A percentile compares a stretch with the other conserved stretches of the same genome.
These are phyloP conservation scores for Furcasterigmium furcatum DNA, from an alignment of 2,329 filamentous ascomycete genomes.

Conservation along the genomic window DNA sequence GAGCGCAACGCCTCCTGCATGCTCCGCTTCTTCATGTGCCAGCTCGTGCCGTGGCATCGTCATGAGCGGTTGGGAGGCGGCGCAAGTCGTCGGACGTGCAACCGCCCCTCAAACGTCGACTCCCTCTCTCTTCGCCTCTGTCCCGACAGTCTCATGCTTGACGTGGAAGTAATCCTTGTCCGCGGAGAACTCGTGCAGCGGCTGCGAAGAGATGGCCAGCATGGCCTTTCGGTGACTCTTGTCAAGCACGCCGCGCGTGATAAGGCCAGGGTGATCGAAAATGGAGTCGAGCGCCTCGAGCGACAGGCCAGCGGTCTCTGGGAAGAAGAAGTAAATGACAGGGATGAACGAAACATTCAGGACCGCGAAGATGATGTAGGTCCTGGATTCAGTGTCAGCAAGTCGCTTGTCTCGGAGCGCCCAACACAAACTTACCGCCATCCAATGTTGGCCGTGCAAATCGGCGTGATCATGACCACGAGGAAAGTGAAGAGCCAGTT, in stretches of 20 bases:
- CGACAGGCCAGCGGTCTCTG: constrained; percentile 19
- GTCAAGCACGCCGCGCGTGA: background rate
- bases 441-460: constrained; percentile 56
- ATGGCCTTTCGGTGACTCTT: background rate
- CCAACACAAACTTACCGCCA: constrained; percentile 23
- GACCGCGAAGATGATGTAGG: constrained; percentile 23
- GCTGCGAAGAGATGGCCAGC: background rate
- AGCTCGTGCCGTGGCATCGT: no score
- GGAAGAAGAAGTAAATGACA: constrained; percentile 26
- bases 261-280: background rate
- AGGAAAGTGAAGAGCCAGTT: constrained; percentile 54
- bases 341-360: constrained; percentile 22
- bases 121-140: no score
- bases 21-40: no score
- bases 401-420: background rate
- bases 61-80: no score
- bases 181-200: background rate
- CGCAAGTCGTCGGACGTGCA: no score
- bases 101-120: no score
- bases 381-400: constrained; percentile 5
- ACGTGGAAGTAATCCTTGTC: background rate
- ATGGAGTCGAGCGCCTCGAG: background rate
- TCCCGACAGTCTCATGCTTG: no score
- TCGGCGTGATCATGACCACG: constrained; percentile 60
- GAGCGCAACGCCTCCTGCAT: no score